Evolutionary conservation across 2,329 filamentous ascomycete genomes (phyloP).

Genomic region (Metarhizium brunneum): DNA sequence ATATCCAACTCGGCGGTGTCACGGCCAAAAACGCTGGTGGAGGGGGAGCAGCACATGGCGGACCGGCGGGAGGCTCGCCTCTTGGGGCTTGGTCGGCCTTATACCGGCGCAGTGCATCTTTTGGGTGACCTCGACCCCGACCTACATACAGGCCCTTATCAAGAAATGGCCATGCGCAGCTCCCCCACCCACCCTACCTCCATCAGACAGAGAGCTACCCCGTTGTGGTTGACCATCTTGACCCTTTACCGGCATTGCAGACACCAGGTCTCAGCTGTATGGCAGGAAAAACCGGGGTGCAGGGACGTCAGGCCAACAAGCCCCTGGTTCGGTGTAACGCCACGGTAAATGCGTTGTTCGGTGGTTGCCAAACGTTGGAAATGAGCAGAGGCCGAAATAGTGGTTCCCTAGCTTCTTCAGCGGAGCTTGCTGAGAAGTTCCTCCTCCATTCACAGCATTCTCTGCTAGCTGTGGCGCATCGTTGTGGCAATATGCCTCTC

Average conservation of each 20-base stretch:
- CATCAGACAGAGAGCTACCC: background rate
- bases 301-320: background rate
- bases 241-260: background rate
- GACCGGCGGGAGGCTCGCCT: background rate
- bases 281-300: background rate
- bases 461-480: background rate
- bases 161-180: slow-evolving; percentile 3
- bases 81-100: slow-evolving; percentile 1
- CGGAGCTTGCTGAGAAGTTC: background rate
- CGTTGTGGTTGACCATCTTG: background rate
- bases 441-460: background rate
- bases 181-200: background rate
- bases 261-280: background rate
- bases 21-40: background rate
- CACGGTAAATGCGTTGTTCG: background rate
- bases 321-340: background rate
- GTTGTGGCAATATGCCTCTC: background rate
- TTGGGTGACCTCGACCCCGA: background rate
- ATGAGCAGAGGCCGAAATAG: background rate
- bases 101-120: background rate
- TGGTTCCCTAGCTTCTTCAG: background rate
- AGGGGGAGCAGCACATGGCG: background rate
- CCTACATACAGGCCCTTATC: background rate
- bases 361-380: background rate
- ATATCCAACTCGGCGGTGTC: background rate